Evolutionary conservation across 192 early-diverging fungal species (phyloP).

Genomic region (Physocladia obscura): DNA sequence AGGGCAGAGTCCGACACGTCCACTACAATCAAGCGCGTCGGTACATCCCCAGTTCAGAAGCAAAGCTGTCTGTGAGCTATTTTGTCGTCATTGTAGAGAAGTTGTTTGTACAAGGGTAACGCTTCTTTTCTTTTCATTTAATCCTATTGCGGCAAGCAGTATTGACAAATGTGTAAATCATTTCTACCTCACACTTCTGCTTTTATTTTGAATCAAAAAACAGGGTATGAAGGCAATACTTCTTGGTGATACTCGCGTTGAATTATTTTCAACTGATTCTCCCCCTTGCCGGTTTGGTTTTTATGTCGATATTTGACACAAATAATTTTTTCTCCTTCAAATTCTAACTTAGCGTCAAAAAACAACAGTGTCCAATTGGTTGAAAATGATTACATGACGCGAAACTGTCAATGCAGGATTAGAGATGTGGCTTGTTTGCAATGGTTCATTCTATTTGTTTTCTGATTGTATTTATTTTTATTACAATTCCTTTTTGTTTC

Average conservation of each 20-base stretch:
- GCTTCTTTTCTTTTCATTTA: conserved; percentile 7
- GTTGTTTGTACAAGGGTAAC: conserved; percentile 57
- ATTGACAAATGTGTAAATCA: too few species aligned
- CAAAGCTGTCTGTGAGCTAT: conserved; percentile 71
- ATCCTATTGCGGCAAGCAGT: neutral
- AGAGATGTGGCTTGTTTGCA: conserved; percentile 76
- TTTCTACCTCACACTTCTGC: conserved; percentile 3
- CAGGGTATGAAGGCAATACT: conserved; percentile 81
- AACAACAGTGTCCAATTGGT: conserved; percentile 59
- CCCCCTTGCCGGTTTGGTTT: conserved; percentile 45
- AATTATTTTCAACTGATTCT: conserved; percentile 73
- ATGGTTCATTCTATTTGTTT: conserved; percentile 47
- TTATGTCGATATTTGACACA: conserved; percentile 9
- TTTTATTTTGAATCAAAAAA: conserved; percentile 1
- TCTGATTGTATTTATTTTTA: neutral
- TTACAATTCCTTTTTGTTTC: too few species aligned
- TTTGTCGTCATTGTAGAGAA: conserved; percentile 64
- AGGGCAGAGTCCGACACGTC: neutral
- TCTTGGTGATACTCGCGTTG: conserved; percentile 66
- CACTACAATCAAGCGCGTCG: conserved; percentile 22
- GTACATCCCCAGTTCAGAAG: conserved; percentile 61
- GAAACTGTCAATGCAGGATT: conserved; percentile 77
- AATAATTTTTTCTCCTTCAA: neutral
- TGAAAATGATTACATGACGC: conserved; percentile 74
- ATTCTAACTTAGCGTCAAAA: conserved; percentile 5